Percentiles rank a stretch among this genome's conserved stretches.
Conservation (phyloP, 2,329 filamentous ascomycete genomes). For the Daldinia sp. region DNA sequence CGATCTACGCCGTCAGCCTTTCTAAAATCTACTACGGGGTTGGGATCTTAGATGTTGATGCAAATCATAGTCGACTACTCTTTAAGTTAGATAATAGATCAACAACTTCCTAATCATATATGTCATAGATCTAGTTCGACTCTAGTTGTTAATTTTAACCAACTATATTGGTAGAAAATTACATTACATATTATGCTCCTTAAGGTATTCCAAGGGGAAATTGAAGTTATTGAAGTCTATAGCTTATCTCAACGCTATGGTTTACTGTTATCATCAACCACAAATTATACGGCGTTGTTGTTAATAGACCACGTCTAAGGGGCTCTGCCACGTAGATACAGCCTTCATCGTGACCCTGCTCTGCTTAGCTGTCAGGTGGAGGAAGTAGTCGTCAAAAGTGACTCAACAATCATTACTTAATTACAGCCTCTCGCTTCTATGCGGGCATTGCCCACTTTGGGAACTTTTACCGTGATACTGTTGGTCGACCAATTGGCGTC, state of each 20-base stretch:
- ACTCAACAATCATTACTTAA: no score
- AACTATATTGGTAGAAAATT: neutral
- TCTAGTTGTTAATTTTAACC: neutral
- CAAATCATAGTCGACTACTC: neutral
- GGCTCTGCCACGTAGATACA: neutral
- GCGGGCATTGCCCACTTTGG: conserved; percentile 3
- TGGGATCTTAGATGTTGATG: neutral
- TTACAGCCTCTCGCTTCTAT: conserved; percentile 8
- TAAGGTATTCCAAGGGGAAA: neutral
- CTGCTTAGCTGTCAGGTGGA: conserved; percentile 1
- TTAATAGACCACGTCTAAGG: conserved; percentile 27
- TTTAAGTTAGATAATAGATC: neutral
- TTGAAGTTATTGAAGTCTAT: no score
- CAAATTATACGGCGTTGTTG: conserved; percentile 19
- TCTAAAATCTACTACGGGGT: neutral
- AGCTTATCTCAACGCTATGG: no score
- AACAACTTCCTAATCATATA: neutral
- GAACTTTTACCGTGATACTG: conserved; percentile 5
- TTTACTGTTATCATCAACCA: conserved; percentile 9
- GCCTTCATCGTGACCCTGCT: neutral
- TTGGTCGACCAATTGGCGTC: conserved; percentile 28
- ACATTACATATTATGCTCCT: conserved; percentile 7
- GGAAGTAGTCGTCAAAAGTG: neutral
- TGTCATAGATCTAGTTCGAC: neutral
- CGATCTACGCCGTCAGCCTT: neutral